phyloP scores from a whole-genome alignment of 78 protist genomes.

The Isochrysis galbana region DNA sequence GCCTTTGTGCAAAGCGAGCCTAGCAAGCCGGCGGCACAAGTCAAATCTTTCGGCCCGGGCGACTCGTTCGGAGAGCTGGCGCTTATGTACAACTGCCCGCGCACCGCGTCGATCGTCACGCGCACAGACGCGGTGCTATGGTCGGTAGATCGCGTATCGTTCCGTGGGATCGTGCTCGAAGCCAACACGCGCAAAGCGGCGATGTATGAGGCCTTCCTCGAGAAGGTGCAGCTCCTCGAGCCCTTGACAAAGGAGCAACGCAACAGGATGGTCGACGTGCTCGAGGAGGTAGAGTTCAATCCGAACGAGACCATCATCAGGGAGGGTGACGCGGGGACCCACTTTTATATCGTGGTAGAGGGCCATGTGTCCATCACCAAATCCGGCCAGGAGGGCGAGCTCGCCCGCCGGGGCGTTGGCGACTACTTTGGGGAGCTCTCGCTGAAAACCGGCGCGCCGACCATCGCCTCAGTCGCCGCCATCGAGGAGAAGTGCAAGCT shows the following conservation, averaged over 20 bases:
- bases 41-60: not conserved
- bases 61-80: conserved; percentile 72
- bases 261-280: conserved; percentile 41
- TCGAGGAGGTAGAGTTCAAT: not conserved
- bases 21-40: not conserved
- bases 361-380: not conserved
- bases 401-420: not conserved
- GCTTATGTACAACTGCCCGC: conserved; percentile 70
- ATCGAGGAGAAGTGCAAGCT: not conserved
- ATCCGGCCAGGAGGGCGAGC: not conserved
- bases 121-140: not conserved
- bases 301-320: conserved; percentile 3
- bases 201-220: conserved; percentile 35
- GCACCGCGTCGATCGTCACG: conserved; percentile 62
- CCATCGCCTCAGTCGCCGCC: conserved; percentile 3
- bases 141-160: conserved; percentile 46
- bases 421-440: conserved; percentile 22
- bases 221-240: not conserved
- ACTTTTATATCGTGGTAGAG: conserved; percentile 40
- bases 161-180: conserved; percentile 17
- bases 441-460: not conserved
- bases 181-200: conserved; percentile 3
- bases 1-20: not conserved
- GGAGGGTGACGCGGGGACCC: conserved; percentile 51
- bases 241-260: conserved; percentile 20